These are phyloP conservation scores for Setaria viridis DNA, from an alignment of 202 grass and related monocot species.

Conservation along the genomic window DNA sequence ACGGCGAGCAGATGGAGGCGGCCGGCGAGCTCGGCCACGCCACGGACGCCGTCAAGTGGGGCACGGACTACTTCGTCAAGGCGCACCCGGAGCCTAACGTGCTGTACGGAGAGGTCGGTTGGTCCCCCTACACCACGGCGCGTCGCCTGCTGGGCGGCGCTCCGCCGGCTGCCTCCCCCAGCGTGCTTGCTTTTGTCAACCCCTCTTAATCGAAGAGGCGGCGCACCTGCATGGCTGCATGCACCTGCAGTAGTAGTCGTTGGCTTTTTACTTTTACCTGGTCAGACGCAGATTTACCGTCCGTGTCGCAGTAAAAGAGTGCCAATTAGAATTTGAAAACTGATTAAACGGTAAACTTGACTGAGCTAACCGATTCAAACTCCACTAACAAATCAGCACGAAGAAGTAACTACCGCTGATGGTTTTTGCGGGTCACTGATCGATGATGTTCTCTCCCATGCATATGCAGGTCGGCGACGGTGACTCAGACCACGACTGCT, in stretches of 20 bases:
- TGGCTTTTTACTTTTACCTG: neutral
- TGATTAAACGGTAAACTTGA: neutral
- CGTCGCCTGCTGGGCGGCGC: neutral
- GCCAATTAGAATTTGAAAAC: slow-evolving; percentile 4
- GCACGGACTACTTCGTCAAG: slow-evolving; percentile 91
- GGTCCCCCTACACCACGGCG: neutral
- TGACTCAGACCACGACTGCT: slow-evolving; percentile 80
- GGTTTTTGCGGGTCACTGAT: neutral
- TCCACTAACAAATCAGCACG: neutral
- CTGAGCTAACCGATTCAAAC: neutral
- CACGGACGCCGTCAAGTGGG: slow-evolving; percentile 89
- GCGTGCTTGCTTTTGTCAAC: neutral
- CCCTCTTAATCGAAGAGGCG: too few relatives aligned
- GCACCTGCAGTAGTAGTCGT: neutral
- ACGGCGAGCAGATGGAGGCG: slow-evolving; percentile 75
- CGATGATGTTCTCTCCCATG: neutral
- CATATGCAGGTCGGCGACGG: slow-evolving; percentile 76
- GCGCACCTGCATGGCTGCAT: neutral
- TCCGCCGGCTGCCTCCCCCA: neutral
- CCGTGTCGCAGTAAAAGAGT: neutral
- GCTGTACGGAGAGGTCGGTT: slow-evolving; percentile 81
- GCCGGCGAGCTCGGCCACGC: slow-evolving; percentile 81
- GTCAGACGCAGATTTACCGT: neutral
- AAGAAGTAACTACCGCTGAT: neutral
- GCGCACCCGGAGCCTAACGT: slow-evolving; percentile 82